These are phyloP conservation scores for Calonectria hongkongensis DNA, from an alignment of 2,329 filamentous ascomycete genomes.

Conservation along the genomic window DNA sequence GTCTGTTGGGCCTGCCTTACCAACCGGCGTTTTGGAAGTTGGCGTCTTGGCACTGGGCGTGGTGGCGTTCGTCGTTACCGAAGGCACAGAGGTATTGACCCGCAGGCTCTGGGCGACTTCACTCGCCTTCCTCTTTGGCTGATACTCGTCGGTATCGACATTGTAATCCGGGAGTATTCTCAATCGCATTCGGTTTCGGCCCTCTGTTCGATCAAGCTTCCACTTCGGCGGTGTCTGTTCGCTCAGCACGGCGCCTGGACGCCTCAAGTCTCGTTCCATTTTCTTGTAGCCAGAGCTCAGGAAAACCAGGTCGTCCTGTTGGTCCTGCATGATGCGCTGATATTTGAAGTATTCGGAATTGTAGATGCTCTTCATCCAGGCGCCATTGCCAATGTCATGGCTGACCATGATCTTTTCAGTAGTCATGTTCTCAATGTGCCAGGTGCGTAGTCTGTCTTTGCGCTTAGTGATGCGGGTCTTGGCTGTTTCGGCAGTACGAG, in stretches of 20 bases:
- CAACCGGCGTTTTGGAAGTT: conserved; percentile 42
- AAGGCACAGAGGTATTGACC: conserved; percentile 55
- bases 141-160: conserved; percentile 82
- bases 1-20: conserved; percentile 27
- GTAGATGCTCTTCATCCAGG: conserved; percentile 98
- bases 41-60: conserved; percentile 39
- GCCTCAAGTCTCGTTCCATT: conserved; percentile 85
- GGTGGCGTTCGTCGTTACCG: conserved; percentile 43
- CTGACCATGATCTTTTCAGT: conserved; percentile 83
- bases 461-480: conserved; percentile 82
- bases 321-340: conserved; percentile 91
- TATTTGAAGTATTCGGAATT: conserved; percentile 94
- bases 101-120: conserved; percentile 63
- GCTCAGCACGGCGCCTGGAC: conserved; percentile 88
- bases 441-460: conserved; percentile 87
- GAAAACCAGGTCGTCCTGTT: conserved; percentile 91
- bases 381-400: conserved; percentile 90
- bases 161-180: conserved; percentile 87
- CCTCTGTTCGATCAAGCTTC: conserved; percentile 97
- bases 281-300: conserved; percentile 84
- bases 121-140: conserved; percentile 84
- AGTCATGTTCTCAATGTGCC: conserved; percentile 81
- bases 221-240: conserved; percentile 81
- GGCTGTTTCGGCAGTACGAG: conserved; percentile 84
- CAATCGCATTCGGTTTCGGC: conserved; percentile 94